phyloP scores from a whole-genome alignment of 2,329 filamentous ascomycete species.

The Trichoderma asperellum region DNA sequence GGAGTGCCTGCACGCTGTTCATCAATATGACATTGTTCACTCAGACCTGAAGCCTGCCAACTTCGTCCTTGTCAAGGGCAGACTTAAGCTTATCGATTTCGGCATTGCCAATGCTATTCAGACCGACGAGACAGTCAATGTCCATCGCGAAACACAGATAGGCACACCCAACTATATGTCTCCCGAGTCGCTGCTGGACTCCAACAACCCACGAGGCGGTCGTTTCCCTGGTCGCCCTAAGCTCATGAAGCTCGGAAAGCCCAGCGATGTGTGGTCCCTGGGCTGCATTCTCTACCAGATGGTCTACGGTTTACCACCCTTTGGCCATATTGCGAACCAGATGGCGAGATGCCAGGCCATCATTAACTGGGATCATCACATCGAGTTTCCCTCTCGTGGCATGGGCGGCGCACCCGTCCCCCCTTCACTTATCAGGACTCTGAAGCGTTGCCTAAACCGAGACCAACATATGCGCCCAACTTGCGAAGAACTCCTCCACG shows the following conservation, averaged over 20 bases:
- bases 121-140: constrained; percentile 93
- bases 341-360: constrained; percentile 87
- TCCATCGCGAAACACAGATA: constrained; percentile 92
- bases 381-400: constrained; percentile 72
- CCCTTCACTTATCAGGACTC: constrained; percentile 60
- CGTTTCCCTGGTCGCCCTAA: constrained; percentile 58
- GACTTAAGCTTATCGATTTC: constrained; percentile 96
- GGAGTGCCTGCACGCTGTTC: constrained; percentile 87
- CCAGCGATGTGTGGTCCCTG: constrained; percentile 93
- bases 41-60: constrained; percentile 97
- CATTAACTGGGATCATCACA: constrained; percentile 74
- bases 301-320: constrained; percentile 95
- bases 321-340: constrained; percentile 86
- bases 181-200: constrained; percentile 89
- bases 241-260: constrained; percentile 93
- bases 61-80: constrained; percentile 88
- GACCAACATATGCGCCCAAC: constrained; percentile 66
- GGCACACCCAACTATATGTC: constrained; percentile 99
- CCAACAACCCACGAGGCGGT: constrained; percentile 65
- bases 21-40: constrained; percentile 90
- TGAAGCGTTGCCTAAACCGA: constrained; percentile 65
- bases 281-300: constrained; percentile 98
- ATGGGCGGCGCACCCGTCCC: constrained; percentile 68
- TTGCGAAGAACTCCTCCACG: constrained; percentile 63
- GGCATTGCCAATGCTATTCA: constrained; percentile 98